Conservation (phyloP, 768 basidiomycete genomes). For the Hygrophoropsis aurantiaca region DNA sequence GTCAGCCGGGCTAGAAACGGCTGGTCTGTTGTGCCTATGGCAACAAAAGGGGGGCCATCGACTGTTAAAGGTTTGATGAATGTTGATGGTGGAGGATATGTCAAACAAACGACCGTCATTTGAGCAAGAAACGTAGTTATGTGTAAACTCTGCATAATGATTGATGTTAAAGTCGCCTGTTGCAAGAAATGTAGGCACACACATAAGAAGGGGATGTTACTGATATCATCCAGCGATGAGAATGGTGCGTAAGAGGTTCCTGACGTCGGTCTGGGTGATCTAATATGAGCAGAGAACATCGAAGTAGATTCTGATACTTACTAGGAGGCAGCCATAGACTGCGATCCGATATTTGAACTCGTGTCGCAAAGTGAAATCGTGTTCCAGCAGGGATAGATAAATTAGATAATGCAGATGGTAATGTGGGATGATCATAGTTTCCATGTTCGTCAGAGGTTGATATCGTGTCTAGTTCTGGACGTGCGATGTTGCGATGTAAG, state of each 20-base stretch:
- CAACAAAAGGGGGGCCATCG: constrained; percentile 39
- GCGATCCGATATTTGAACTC: constrained; percentile 41
- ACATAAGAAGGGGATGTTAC: constrained; percentile 50
- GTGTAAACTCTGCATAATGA: constrained; percentile 31
- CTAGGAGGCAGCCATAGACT: constrained; percentile 45
- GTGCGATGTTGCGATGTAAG: constrained; percentile 41
- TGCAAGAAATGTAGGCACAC: constrained; percentile 15
- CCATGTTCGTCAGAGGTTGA: constrained; percentile 8
- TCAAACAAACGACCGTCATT: constrained; percentile 34
- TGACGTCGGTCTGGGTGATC: constrained; percentile 31
- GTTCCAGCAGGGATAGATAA: constrained; percentile 23
- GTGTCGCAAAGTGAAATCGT: constrained; percentile 48
- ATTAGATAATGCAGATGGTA: not conserved
- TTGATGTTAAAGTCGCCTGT: no score
- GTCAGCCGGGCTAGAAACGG: constrained; percentile 45
- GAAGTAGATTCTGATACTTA: constrained; percentile 15
- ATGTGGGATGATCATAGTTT: not conserved
- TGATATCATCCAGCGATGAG: constrained; percentile 48
- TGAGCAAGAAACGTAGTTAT: constrained; percentile 31
- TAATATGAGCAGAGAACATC: not conserved
- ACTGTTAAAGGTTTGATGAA: constrained; percentile 33
- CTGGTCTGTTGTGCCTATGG: constrained; percentile 40
- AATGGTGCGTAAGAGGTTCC: constrained; percentile 23
- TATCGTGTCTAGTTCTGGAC: constrained; percentile 33
- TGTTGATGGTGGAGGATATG: constrained; percentile 36